phyloP scores from a whole-genome alignment of 129 eudicot species.

The Chrysanthemum lavandulifolium region DNA sequence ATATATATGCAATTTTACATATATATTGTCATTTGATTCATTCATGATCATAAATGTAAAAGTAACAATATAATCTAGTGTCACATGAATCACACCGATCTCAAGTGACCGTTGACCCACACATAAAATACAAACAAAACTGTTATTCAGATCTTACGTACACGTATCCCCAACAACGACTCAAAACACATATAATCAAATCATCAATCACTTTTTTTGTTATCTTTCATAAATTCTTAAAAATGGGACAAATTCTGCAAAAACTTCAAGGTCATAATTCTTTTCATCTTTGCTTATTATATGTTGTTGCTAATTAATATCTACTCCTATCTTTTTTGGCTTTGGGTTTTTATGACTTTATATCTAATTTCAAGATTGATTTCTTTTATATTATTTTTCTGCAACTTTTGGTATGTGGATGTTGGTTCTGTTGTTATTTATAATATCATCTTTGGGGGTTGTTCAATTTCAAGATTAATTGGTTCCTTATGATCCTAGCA shows the following conservation, averaged over 20 bases:
- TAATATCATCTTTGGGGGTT: not conserved
- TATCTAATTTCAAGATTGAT: not conserved
- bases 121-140: not conserved
- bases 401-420: not conserved
- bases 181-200: constrained; percentile 11
- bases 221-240: not conserved
- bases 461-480: constrained; percentile 1
- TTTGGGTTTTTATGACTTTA: not conserved
- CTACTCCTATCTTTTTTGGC: not conserved
- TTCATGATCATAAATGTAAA: too few species aligned
- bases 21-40: too few species aligned
- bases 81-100: constrained; percentile 21
- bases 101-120: constrained; percentile 28
- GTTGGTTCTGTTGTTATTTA: constrained; percentile 1
- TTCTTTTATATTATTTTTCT: constrained; percentile 1
- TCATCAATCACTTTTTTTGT: constrained; percentile 5
- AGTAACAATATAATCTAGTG: not conserved
- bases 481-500: constrained; percentile 1
- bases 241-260: constrained; percentile 37
- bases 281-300: not conserved
- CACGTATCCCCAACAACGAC: constrained; percentile 6
- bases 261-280: constrained; percentile 29
- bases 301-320: constrained; percentile 5
- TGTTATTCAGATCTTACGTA: constrained; percentile 17
- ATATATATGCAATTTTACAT: too few species aligned